Evolutionary conservation across 441 rosid species (phyloP).

Genomic region (Arabidopsis hybrid): DNA sequence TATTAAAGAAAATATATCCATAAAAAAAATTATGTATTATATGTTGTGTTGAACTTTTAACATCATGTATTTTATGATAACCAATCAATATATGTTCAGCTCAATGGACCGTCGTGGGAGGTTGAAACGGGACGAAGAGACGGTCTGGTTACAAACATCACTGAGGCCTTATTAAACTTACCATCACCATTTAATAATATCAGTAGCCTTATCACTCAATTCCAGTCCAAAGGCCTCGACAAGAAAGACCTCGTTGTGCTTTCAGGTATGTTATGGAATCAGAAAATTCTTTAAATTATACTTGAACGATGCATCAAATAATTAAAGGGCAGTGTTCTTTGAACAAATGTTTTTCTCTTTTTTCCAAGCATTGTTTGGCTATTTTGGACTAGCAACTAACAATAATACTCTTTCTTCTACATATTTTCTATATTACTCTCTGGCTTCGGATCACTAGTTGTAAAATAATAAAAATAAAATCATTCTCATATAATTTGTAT

Average conservation of each 20-base stretch:
- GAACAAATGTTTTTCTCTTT: neutral
- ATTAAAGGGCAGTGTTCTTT: neutral
- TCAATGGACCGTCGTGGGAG: conserved; percentile 52
- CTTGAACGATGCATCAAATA: neutral
- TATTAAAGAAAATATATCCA: neutral
- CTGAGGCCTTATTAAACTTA: conserved; percentile 49
- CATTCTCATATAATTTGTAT: neutral
- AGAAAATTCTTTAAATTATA: neutral
- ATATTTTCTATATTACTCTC: neutral
- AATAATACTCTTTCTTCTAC: neutral
- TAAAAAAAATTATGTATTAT: neutral
- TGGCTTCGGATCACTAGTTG: too few species aligned
- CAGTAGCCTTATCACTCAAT: conserved; percentile 45
- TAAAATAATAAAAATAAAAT: too few species aligned
- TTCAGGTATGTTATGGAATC: conserved; percentile 47
- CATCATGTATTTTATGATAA: neutral
- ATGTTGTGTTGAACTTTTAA: neutral
- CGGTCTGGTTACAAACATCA: conserved; percentile 53
- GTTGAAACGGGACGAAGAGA: conserved; percentile 81
- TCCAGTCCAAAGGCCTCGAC: conserved; percentile 50
- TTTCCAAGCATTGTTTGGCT: neutral
- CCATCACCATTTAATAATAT: conserved; percentile 60
- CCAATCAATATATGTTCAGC: conserved; percentile 8
- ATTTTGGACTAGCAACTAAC: neutral
- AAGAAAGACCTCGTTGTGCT: conserved; percentile 66